phyloP scores from a whole-genome alignment of 2,329 filamentous ascomycete species.

The Shiraia bambusicola region DNA sequence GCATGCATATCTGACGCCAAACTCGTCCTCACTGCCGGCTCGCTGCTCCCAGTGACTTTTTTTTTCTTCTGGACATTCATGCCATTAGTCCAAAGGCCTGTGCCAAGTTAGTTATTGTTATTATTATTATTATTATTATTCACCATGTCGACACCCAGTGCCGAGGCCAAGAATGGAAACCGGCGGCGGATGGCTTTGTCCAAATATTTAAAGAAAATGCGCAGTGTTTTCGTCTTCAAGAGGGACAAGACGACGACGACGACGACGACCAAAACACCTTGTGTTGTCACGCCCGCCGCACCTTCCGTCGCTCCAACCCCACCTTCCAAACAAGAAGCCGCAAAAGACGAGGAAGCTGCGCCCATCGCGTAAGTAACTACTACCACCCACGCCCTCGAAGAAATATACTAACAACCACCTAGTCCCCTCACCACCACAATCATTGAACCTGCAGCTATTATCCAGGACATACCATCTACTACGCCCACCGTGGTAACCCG shows the following conservation, averaged over 20 bases:
- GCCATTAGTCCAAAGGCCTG: too few relatives aligned
- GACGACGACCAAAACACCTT: slow-evolving; percentile 1
- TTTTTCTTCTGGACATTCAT: neutral
- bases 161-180: slow-evolving; percentile 25
- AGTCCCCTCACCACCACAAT: slow-evolving; percentile 3
- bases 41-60: too few relatives aligned
- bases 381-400: neutral
- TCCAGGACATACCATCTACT: slow-evolving; percentile 9
- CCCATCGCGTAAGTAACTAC: slow-evolving; percentile 6
- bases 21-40: slow-evolving; percentile 6
- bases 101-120: too few relatives aligned
- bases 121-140: neutral
- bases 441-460: neutral
- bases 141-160: slow-evolving; percentile 32
- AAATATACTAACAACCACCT: neutral
- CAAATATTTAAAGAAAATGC: slow-evolving; percentile 45
- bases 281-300: slow-evolving; percentile 4
- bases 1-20: slow-evolving; percentile 29
- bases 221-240: slow-evolving; percentile 44
- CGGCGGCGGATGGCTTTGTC: slow-evolving; percentile 39
- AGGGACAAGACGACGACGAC: slow-evolving; percentile 32
- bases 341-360: slow-evolving; percentile 6
- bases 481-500: slow-evolving; percentile 12
- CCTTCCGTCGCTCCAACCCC: slow-evolving; percentile 8
- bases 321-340: neutral